Base-by-base conservation (phyloP, 805 yeast genomes). In the Metschnikowia reukaufii region DNA sequence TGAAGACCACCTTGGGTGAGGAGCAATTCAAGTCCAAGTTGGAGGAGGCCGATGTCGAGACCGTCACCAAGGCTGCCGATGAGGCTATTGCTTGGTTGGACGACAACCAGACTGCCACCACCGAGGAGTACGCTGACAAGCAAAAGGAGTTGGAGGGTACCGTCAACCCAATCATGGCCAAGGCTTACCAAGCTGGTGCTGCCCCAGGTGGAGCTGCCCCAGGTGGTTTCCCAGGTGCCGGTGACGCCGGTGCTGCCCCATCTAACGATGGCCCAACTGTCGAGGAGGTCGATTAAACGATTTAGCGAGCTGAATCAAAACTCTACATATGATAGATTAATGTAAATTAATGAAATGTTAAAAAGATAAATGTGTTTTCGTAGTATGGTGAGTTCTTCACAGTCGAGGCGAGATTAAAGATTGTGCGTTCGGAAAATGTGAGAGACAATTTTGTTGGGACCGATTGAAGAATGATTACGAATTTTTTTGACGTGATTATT, bases 91-190 rank as follows among this genome's bases (percentile, higher is more conserved):
- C 81, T 54, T 92, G 97, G 97, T 84, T 92, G 73, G 98, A 91
- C 73, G 81, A 82, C 61, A 88, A 89, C 79, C 92, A 86, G 75
- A 81, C 97, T 57, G 97, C 96, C 60, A 71, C 96, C 45, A 82
- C 88, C 50, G 97, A 92, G 68, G 98, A 91, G 80, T 91, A 75
- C 72, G 79, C 82, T 66, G 96, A 86, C 75, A 86, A 81, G 79
- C 96, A 90, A 79, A 91, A 91, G 84, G 97, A 90, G 76, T 84
- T 91, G 65, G 97, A 92, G 80, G 86, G 82, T 61, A 79, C 85
- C 73, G 96, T 96, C 60, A 91, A 91, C 82, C 97, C 97, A 72
- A 88, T 91, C 76, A 86, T 91, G 89, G 82, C 89, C 71, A 89
- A 91, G 82, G 89, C 94, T 81, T 92, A 92, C 84, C 94, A 88